Evolutionary conservation across 257 asterid species (phyloP).

Genomic region (Solanum paucissectum): DNA sequence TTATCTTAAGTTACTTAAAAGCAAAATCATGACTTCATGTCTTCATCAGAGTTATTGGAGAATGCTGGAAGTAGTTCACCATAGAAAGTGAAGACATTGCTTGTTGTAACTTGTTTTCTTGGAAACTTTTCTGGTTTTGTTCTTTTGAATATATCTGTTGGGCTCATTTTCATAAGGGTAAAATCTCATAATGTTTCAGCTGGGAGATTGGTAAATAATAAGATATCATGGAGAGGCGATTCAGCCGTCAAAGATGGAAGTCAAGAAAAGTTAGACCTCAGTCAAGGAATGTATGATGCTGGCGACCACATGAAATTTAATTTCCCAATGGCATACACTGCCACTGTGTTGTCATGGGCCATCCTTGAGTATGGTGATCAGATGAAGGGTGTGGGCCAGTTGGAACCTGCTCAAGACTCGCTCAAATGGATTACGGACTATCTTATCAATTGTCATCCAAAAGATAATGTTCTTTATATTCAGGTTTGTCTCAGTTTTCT

Average conservation of each 20-base stretch:
- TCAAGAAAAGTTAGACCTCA: conserved; percentile 60
- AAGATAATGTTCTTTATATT: conserved; percentile 53
- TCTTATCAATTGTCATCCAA: conserved; percentile 71
- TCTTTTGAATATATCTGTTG: neutral
- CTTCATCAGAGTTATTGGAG: neutral
- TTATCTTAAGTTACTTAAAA: neutral
- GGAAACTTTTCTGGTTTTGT: neutral
- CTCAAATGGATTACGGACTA: conserved; percentile 81
- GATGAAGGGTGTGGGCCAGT: conserved; percentile 42
- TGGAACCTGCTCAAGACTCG: conserved; percentile 52
- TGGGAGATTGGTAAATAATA: conserved; percentile 56
- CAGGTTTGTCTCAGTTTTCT: conserved; percentile 35
- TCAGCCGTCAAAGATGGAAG: conserved; percentile 67
- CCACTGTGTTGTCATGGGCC: conserved; percentile 78
- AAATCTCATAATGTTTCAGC: conserved; percentile 39
- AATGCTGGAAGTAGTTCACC: neutral
- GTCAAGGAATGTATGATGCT: conserved; percentile 88
- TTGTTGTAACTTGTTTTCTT: neutral
- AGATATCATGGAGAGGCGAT: conserved; percentile 74
- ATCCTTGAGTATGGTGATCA: conserved; percentile 83
- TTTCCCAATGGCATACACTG: conserved; percentile 92
- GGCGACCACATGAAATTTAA: conserved; percentile 82
- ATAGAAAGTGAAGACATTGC: neutral
- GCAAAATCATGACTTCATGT: neutral
- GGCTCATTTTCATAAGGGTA: neutral